A percentile compares a stretch with the other conserved stretches of the same genome.
Evolutionary conservation across 352 stramenopile species (phyloP).

Genomic region (Pythium phragmitis): DNA sequence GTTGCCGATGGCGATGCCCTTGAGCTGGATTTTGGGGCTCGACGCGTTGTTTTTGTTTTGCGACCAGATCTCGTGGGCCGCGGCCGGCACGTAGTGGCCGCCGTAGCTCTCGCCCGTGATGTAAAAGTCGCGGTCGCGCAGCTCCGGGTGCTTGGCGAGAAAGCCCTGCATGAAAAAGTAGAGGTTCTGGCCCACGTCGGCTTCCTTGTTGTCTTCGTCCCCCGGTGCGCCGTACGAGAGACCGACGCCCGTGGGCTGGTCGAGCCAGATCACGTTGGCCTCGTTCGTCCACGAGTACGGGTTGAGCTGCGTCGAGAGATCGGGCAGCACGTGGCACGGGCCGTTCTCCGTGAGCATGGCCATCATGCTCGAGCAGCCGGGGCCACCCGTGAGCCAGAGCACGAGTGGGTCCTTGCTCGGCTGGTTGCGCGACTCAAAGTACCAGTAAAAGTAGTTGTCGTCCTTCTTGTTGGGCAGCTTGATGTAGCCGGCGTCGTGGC

Average conservation of each 20-base stretch:
- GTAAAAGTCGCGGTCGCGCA: conserved; percentile 44
- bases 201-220: conserved; percentile 6
- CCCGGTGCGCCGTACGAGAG: conserved; percentile 28
- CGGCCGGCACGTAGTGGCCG: conserved; percentile 51
- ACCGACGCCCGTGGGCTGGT: conserved; percentile 43
- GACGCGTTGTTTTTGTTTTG: conserved; percentile 30
- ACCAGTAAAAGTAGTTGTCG: conserved; percentile 75
- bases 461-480: conserved; percentile 30
- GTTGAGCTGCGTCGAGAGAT: conserved; percentile 2
- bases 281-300: neutral
- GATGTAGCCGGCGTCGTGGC: conserved; percentile 25
- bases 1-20: conserved; percentile 75
- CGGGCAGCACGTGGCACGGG: conserved; percentile 39
- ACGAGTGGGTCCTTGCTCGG: conserved; percentile 46
- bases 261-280: conserved; percentile 53
- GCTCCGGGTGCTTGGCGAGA: conserved; percentile 41
- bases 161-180: conserved; percentile 60
- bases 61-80: conserved; percentile 43
- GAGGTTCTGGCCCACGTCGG: conserved; percentile 42
- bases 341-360: conserved; percentile 58
- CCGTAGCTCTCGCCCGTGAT: conserved; percentile 62
- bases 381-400: conserved; percentile 61
- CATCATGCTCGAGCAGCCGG: conserved; percentile 35
- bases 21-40: conserved; percentile 47
- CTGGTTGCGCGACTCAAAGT: conserved; percentile 42